A percentile compares a stretch with the other conserved stretches of the same genome.
phyloP scores from a whole-genome alignment of 2,329 filamentous ascomycete genomes.

The Talaromyces amestolkiae region DNA sequence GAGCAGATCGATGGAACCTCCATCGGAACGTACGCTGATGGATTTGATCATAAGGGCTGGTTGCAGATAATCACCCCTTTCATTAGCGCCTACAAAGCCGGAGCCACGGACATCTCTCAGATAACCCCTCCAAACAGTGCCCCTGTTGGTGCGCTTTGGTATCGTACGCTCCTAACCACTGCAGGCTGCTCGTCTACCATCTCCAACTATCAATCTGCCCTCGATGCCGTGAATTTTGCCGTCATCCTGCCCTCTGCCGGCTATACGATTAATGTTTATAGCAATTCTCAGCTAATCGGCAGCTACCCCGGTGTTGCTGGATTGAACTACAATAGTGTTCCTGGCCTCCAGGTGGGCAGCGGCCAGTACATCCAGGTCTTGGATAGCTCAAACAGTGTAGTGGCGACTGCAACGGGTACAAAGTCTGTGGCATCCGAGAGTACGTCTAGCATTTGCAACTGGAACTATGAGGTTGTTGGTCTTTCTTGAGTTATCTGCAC shows the following conservation, averaged over 20 bases:
- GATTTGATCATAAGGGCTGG: conserved; percentile 13
- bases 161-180: conserved; percentile 12
- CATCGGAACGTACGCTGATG: conserved; percentile 8
- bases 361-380: conserved; percentile 4
- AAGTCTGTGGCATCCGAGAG: conserved; percentile 10
- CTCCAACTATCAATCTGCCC: conserved; percentile 5
- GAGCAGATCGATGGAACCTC: conserved; percentile 7
- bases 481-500: background rate
- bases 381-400: background rate
- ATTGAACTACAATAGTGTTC: conserved; percentile 10
- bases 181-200: conserved; percentile 13
- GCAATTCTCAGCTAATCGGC: conserved; percentile 7
- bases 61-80: conserved; percentile 9
- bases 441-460: conserved; percentile 9
- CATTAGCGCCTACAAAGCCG: conserved; percentile 12
- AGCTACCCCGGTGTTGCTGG: conserved; percentile 1
- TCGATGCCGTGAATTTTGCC: conserved; percentile 14
- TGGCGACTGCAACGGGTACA: conserved; percentile 4
- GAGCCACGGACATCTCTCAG: conserved; percentile 1
- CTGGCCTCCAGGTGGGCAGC: conserved; percentile 4
- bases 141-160: conserved; percentile 6
- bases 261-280: conserved; percentile 15
- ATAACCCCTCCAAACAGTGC: background rate
- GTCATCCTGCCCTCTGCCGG: conserved; percentile 5
- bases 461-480: conserved; percentile 16